Conservation (phyloP, 441 rosid genomes). For the Cnidoscolus chayamansa region DNA sequence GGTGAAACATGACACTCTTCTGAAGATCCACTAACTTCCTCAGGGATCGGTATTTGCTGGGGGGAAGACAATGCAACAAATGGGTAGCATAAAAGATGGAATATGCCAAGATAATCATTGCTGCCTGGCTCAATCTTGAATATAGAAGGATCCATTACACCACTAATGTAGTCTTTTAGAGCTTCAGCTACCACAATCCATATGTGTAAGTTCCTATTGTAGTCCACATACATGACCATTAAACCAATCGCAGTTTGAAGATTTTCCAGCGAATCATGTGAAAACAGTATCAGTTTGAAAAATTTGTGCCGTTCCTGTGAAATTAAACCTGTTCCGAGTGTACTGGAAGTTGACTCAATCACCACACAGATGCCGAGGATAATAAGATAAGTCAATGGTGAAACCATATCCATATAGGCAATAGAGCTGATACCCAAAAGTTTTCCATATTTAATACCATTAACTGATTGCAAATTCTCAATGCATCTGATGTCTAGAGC, state of each 20-base stretch:
- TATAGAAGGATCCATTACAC: conserved; percentile 28
- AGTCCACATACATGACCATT: conserved; percentile 28
- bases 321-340: conserved; percentile 20
- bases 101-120: conserved; percentile 21
- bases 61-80: conserved; percentile 31
- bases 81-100: conserved; percentile 47
- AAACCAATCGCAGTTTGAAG: conserved; percentile 31
- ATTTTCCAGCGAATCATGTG: conserved; percentile 37
- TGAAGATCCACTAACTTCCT: conserved; percentile 20
- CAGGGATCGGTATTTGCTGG: conserved; percentile 11
- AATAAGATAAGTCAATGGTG: conserved; percentile 45
- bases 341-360: conserved; percentile 25
- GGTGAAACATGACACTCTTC: conserved; percentile 24
- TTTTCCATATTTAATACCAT: conserved; percentile 23
- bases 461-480: conserved; percentile 26
- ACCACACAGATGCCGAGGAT: conserved; percentile 32
- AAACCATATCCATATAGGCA: conserved; percentile 44
- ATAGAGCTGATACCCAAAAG: conserved; percentile 22
- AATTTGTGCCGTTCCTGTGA: conserved; percentile 22
- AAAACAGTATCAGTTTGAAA: conserved; percentile 30
- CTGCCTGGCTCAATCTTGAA: conserved; percentile 23
- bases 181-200: conserved; percentile 43
- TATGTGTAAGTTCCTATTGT: conserved; percentile 28
- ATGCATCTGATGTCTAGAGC: conserved; percentile 40
- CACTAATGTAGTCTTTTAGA: conserved; percentile 33